Evolutionary conservation across 2,329 filamentous ascomycete genomes (phyloP), one percentile per base, ranked within the genome.

Genomic region (Penicillium sclerotiorum): DNA sequence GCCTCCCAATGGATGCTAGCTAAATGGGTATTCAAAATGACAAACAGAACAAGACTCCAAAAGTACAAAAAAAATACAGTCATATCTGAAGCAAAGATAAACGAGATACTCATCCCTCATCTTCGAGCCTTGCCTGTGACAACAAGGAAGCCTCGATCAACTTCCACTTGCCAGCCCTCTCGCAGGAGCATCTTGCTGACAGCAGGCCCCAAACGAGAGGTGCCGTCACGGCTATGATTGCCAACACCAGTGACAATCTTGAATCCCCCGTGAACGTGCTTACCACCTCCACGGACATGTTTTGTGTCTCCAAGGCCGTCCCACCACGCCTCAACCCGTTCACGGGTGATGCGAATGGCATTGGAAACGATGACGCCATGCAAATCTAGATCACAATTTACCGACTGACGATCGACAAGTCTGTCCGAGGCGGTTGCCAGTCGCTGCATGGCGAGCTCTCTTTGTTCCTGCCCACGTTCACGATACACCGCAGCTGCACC

Each of bases 361-460:
- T 95, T 89, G 41, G 84, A 77, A 1, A 96, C 91, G 37, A 80
- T 85, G 5, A 96, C 84, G 5, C 90, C 90, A 67, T 97, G 93
- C 21, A 97, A 75, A 68, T 97, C 93, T 7, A 95, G 76, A 17
- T 79, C 74, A 1, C 71, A 76, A 1, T 67, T 52, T 0, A 78
- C 79, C 43, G 89, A 92, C 64, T 91, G 87, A 8, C 73, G 66
- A 9, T 85, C 78, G 1, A 93, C 92, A 3, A 87, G 77, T 0
- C 80, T 71, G 61, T 94, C 87, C 1, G 90, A 89, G 1, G 85
- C 85, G 0, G 77, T 77, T n/a, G 84, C 84, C 15, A 77, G 77
- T n/a, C 84, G 80, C 15, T 75, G 74, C 53, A 81, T 80, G 2
- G 85, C 81, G 36, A 76, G 75, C 11, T 77, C 79, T 4, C 81